phyloP scores from a whole-genome alignment of 1,284 basidiomycete genomes.

The Mycena sp. region DNA sequence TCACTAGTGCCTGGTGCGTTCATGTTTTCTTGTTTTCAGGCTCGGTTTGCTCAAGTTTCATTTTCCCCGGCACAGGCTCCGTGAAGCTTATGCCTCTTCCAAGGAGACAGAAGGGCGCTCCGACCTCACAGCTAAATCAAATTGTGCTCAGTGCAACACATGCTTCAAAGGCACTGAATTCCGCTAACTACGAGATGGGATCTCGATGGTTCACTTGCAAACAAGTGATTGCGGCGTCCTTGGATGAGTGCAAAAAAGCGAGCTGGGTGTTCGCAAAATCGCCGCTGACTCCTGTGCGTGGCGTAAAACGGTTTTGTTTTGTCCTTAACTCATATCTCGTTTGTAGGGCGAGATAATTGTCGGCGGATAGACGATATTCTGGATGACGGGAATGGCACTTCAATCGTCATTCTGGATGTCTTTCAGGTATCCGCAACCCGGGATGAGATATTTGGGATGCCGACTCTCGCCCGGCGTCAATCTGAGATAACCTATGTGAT shows the following conservation, averaged over 20 bases:
- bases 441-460: too few species aligned
- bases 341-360: too few species aligned
- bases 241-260: slow-evolving; percentile 16
- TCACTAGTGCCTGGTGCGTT: neutral
- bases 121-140: neutral
- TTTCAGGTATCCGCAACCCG: too few species aligned
- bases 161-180: slow-evolving; percentile 1
- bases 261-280: slow-evolving; percentile 21
- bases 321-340: too few species aligned
- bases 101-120: neutral
- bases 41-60: neutral
- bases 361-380: too few species aligned
- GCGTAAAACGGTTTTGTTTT: too few species aligned
- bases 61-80: too few species aligned
- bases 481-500: too few species aligned
- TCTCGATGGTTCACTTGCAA: slow-evolving; percentile 6
- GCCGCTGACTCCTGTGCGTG: neutral
- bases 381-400: too few species aligned
- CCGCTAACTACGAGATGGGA: neutral
- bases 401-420: too few species aligned
- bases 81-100: neutral
- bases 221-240: neutral
- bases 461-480: too few species aligned
- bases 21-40: neutral
- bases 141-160: neutral